Evolutionary conservation across 1,284 basidiomycete genomes (phyloP).

Genomic region (Cystobasidiaceae sp.): DNA sequence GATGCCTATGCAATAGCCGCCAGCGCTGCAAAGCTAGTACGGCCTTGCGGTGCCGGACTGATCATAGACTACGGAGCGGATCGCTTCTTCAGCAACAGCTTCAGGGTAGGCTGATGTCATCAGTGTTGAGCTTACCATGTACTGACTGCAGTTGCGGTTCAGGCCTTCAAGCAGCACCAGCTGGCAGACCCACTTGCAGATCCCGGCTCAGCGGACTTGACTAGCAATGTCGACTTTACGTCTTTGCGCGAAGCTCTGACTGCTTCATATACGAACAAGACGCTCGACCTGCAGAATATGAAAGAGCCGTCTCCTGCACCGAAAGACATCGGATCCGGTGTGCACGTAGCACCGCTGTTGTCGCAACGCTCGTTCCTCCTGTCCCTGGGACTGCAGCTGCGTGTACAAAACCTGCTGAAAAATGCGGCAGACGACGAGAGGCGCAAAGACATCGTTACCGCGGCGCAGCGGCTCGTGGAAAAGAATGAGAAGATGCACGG

Average conservation of each 20-base stretch:
- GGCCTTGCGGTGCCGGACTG: slow-evolving; percentile 56
- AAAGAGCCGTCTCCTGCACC: neutral
- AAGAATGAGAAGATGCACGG: slow-evolving; percentile 53
- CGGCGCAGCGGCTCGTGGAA: slow-evolving; percentile 54
- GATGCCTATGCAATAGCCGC: slow-evolving; percentile 63
- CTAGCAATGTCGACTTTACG: slow-evolving; percentile 92
- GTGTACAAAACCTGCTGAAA: slow-evolving; percentile 57
- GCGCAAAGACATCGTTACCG: slow-evolving; percentile 49
- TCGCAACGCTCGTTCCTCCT: slow-evolving; percentile 65
- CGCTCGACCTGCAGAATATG: slow-evolving; percentile 2
- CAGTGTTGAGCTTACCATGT: neutral
- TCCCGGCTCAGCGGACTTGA: slow-evolving; percentile 86
- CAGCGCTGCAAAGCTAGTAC: slow-evolving; percentile 61
- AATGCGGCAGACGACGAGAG: slow-evolving; percentile 54
- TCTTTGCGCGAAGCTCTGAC: slow-evolving; percentile 72
- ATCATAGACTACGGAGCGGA: slow-evolving; percentile 87
- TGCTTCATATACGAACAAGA: slow-evolving; percentile 26
- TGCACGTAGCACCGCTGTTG: slow-evolving; percentile 60
- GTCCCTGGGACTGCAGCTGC: slow-evolving; percentile 62
- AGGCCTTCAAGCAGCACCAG: slow-evolving; percentile 86
- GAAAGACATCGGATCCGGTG: neutral
- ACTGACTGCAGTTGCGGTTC: neutral
- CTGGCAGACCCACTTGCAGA: slow-evolving; percentile 77
- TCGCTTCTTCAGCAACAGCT: slow-evolving; percentile 65
- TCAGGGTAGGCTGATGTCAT: slow-evolving; percentile 56